Conservation (phyloP, 129 eudicot genomes). For the Lonicera japonica region DNA sequence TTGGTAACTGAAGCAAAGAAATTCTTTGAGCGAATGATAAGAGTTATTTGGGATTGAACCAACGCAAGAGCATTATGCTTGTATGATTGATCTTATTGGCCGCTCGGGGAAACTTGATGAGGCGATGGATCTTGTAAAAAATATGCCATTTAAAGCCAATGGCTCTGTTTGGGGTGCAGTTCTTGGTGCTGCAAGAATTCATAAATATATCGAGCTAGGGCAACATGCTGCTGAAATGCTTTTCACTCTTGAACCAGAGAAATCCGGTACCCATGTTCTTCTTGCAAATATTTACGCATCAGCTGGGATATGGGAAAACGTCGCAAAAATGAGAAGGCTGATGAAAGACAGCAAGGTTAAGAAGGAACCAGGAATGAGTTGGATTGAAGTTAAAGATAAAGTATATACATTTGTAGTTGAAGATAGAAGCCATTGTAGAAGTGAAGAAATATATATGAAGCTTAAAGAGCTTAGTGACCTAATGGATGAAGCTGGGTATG, state of each 20-base stretch:
- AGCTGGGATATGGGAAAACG: constrained; percentile 77
- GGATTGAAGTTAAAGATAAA: constrained; percentile 73
- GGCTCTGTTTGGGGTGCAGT: constrained; percentile 85
- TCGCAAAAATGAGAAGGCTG: constrained; percentile 44
- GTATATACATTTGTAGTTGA: constrained; percentile 76
- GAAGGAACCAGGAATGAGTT: constrained; percentile 93
- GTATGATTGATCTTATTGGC: constrained; percentile 85
- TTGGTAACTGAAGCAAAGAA: constrained; percentile 52
- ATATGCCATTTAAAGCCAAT: constrained; percentile 82
- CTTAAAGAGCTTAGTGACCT: constrained; percentile 50
- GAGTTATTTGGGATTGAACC: constrained; percentile 46
- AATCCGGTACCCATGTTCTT: constrained; percentile 74
- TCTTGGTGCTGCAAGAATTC: constrained; percentile 85
- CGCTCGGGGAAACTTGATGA: constrained; percentile 66
- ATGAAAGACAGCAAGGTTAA: constrained; percentile 73
- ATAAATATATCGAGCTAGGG: constrained; percentile 72
- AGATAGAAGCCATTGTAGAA: constrained; percentile 61
- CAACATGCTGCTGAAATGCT: constrained; percentile 63
- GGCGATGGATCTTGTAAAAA: constrained; percentile 57
- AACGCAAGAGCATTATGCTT: constrained; percentile 80
- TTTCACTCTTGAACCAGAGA: constrained; percentile 61
- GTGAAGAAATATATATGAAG: constrained; percentile 54
- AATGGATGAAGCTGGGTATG: constrained; percentile 68
- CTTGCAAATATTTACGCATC: constrained; percentile 87
- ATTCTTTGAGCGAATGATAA: constrained; percentile 59